These are phyloP conservation scores for Nitzschia sp. DNA, from an alignment of 108 stramenopile species.

Conservation along the genomic window DNA sequence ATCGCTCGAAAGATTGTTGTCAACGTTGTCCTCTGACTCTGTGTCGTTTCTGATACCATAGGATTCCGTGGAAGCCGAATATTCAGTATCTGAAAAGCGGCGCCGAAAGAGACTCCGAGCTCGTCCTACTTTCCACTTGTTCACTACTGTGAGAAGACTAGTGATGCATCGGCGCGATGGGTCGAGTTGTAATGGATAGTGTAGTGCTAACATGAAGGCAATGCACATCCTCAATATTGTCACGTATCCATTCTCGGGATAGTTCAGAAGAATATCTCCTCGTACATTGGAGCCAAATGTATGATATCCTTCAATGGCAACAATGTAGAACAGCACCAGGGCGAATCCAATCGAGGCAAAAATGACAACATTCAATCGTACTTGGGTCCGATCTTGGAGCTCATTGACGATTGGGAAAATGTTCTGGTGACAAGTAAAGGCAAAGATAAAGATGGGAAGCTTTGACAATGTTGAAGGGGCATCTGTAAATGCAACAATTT, in stretches of 20 bases:
- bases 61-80: background rate
- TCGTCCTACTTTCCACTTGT: background rate
- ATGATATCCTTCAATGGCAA: slow-evolving; percentile 60
- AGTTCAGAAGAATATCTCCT: slow-evolving; percentile 65
- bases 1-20: background rate
- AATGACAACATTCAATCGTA: slow-evolving; percentile 54
- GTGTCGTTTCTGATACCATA: background rate
- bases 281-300: slow-evolving; percentile 62
- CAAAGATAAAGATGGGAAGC: slow-evolving; percentile 71
- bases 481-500: slow-evolving; percentile 35
- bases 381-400: slow-evolving; percentile 39
- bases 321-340: slow-evolving; percentile 45
- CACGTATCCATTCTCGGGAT: slow-evolving; percentile 53
- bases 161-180: slow-evolving; percentile 47
- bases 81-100: background rate
- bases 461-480: slow-evolving; percentile 31
- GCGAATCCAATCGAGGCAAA: slow-evolving; percentile 41
- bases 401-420: slow-evolving; percentile 76
- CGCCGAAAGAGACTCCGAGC: background rate
- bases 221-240: slow-evolving; percentile 59
- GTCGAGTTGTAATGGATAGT: slow-evolving; percentile 70
- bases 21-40: background rate
- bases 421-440: slow-evolving; percentile 82
- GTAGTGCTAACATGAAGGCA: slow-evolving; percentile 56
- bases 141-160: slow-evolving; percentile 29